Evolutionary conservation across 345 rosid species (phyloP), one percentile per base, ranked within the genome.

Genomic region (Melaleuca alternifolia): DNA sequence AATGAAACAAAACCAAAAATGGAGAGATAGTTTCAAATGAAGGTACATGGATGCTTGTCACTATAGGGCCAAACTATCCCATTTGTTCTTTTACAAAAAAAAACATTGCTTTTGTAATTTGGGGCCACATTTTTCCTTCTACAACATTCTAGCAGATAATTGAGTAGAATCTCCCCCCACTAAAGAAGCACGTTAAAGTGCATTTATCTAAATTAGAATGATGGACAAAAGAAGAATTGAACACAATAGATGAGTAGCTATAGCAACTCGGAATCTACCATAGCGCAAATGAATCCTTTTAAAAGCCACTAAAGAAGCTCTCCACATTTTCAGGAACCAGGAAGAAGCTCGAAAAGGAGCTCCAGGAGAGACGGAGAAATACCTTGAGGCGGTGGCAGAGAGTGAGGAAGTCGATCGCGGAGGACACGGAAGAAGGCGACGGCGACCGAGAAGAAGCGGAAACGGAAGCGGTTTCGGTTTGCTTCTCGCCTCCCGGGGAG

Each of bases 371-470:
- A 51, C 30, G 85, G n/a, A 56, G 50, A n/a, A 21, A 23, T 77
- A 95, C 99, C 95, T 97, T 97, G 86, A 97, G 99, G 84, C 94
- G 94, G 91, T 96, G 94, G 83, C 99, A 95, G 51, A 96, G 94
- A n/a, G 98, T 89, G 90, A 97, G 99, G 82, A 97, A 96, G 88
- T 97, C 99, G 44, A 97, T 90, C 11, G 94, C 98, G 46, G 99
- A 94, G 20, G 95, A 88, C 86, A 93, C 89, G 28, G 96, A 82
- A 2, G 92, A 88, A 51, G 91, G 65, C 84, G 90, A 51, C 21
- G 98, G 93, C 11, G 95, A 89, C 87, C 92, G 87, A 18, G 95
- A 82, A 4, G 92, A 89, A 54, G 90, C 77, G 7, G 89, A 84
- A 11, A 90, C 65, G 56, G 87, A 41, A 84, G 90, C 86, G 85